phyloP scores from a whole-genome alignment of 257 asterid species.

The Petunia secreta region DNA sequence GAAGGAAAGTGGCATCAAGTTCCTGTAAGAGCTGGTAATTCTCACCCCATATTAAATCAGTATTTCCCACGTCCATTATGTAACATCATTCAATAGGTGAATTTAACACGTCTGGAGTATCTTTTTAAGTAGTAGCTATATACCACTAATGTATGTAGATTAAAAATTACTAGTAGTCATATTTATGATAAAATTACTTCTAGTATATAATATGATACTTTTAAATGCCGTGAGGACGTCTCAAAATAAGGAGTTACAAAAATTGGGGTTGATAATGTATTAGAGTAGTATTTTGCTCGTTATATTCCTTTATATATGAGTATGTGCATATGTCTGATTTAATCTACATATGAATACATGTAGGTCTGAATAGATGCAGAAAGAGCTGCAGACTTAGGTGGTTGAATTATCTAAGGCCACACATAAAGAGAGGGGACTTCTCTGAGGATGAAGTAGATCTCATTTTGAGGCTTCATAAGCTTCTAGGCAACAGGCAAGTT shows the following conservation, averaged over 20 bases:
- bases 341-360: not conserved
- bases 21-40: constrained; percentile 35
- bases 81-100: no score
- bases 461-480: constrained; percentile 58
- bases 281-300: no score
- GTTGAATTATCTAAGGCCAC: constrained; percentile 76
- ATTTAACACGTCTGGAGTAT: no score
- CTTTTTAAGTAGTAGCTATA: no score
- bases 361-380: constrained; percentile 68
- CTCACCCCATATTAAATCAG: not conserved
- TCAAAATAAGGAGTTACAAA: no score
- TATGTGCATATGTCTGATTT: not conserved
- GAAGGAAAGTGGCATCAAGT: constrained; percentile 44
- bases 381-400: constrained; percentile 80
- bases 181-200: no score
- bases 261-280: no score
- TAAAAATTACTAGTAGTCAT: no score
- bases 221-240: no score
- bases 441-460: constrained; percentile 53
- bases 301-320: not conserved
- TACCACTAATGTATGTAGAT: no score
- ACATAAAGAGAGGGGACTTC: constrained; percentile 65
- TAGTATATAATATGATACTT: no score
- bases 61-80: no score
- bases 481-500: constrained; percentile 71